These are phyloP conservation scores for Xylaria curta DNA, from an alignment of 495 filamentous ascomycete genomes.

Conservation along the genomic window DNA sequence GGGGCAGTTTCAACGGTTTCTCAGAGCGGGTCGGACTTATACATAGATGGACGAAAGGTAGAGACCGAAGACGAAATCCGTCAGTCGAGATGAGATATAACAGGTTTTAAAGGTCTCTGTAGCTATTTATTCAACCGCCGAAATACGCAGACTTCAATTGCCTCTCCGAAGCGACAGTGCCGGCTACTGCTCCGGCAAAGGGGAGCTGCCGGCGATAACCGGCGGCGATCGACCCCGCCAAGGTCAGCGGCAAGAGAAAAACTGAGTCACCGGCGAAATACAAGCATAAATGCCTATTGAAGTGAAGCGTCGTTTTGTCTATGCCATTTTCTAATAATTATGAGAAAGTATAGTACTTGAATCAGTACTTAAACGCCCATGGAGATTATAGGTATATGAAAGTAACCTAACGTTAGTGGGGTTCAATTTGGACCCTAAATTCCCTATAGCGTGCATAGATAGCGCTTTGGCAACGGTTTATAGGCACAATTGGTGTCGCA, in stretches of 20 bases:
- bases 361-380: too few species aligned
- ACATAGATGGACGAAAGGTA: background rate
- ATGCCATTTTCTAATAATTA: background rate
- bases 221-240: conserved; percentile 17
- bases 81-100: background rate
- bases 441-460: conserved; percentile 1
- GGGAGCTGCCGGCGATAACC: conserved; percentile 13
- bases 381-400: background rate
- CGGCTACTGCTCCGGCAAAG: background rate
- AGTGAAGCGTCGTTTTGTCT: background rate
- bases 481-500: background rate
- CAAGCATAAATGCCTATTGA: background rate
- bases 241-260: background rate
- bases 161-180: background rate
- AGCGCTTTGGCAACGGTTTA: background rate
- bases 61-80: background rate
- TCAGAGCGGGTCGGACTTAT: background rate
- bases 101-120: background rate
- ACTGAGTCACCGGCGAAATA: conserved; percentile 19
- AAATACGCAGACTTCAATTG: background rate
- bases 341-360: too few species aligned
- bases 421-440: background rate
- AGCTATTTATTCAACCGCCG: background rate
- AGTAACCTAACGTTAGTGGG: too few species aligned
- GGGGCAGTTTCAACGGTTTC: background rate